A percentile compares a stretch with the other conserved stretches of the same genome.
Conservation (phyloP, 2,329 filamentous ascomycete species). For the Talaromyces islandicus region DNA sequence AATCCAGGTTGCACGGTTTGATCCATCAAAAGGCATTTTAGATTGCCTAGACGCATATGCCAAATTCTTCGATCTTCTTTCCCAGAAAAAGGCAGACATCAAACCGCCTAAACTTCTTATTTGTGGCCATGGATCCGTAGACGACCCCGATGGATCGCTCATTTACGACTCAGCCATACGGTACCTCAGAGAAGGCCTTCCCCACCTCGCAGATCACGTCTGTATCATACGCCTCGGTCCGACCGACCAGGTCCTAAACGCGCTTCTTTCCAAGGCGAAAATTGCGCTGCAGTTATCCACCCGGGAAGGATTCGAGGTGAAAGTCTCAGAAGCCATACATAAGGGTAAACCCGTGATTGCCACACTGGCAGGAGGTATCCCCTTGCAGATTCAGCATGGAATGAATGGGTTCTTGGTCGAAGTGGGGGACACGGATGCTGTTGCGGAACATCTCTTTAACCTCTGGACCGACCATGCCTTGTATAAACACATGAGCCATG, state of each 20-base stretch:
- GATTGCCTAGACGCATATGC: constrained; percentile 72
- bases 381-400: constrained; percentile 66
- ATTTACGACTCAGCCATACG: constrained; percentile 68
- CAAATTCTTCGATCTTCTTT: constrained; percentile 59
- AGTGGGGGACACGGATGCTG: constrained; percentile 62
- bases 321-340: constrained; percentile 76
- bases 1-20: constrained; percentile 74
- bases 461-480: constrained; percentile 61
- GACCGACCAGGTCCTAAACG: constrained; percentile 74
- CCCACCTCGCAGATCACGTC: constrained; percentile 58
- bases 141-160: constrained; percentile 68
- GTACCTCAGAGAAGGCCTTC: constrained; percentile 59
- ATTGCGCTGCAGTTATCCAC: constrained; percentile 74
- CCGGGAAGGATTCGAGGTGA: constrained; percentile 78
- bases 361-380: constrained; percentile 70
- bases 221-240: constrained; percentile 71
- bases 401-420: constrained; percentile 70
- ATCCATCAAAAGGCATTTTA: constrained; percentile 75
- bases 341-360: constrained; percentile 74
- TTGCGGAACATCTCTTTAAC: constrained; percentile 60
- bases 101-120: constrained; percentile 66
- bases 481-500: constrained; percentile 61
- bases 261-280: constrained; percentile 64
- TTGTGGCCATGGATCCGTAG: constrained; percentile 72
- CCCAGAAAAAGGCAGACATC: constrained; percentile 42